Conservation (phyloP, 2,329 filamentous ascomycete species). For the Colletotrichum sp. region DNA sequence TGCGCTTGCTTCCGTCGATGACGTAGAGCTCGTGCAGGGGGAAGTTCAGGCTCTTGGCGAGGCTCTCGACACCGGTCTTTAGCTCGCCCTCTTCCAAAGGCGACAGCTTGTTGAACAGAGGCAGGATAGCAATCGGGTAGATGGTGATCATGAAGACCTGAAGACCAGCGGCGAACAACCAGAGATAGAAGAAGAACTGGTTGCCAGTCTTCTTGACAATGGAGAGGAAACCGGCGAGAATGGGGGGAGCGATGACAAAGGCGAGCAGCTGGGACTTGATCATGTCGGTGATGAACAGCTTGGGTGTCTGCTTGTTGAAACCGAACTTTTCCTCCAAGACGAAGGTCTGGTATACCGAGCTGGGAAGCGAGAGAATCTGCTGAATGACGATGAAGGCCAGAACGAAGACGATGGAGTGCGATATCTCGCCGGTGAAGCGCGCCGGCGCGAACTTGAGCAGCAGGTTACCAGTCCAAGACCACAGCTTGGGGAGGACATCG, state of each 20-base stretch:
- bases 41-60: slow-evolving; percentile 86
- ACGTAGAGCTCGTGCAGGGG: slow-evolving; percentile 92
- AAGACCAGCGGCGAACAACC: slow-evolving; percentile 87
- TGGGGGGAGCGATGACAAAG: slow-evolving; percentile 80
- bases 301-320: slow-evolving; percentile 97
- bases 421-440: slow-evolving; percentile 88
- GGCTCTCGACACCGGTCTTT: slow-evolving; percentile 84
- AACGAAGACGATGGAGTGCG: slow-evolving; percentile 91
- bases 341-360: slow-evolving; percentile 91
- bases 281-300: slow-evolving; percentile 87
- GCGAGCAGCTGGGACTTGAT: slow-evolving; percentile 87
- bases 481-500: slow-evolving; percentile 89
- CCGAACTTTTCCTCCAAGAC: slow-evolving; percentile 96
- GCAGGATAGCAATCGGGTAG: slow-evolving; percentile 92
- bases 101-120: slow-evolving; percentile 97
- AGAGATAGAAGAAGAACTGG: slow-evolving; percentile 97
- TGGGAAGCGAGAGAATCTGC: slow-evolving; percentile 78
- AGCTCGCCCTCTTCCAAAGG: slow-evolving; percentile 86
- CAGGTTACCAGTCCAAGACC: slow-evolving; percentile 78
- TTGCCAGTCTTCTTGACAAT: slow-evolving; percentile 95
- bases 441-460: slow-evolving; percentile 76
- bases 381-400: slow-evolving; percentile 84
- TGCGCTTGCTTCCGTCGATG: slow-evolving; percentile 89
- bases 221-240: slow-evolving; percentile 89
- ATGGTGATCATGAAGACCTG: slow-evolving; percentile 96